Base-by-base conservation (phyloP, 1,284 basidiomycete species). In the Veloporphyrellus conicus region DNA sequence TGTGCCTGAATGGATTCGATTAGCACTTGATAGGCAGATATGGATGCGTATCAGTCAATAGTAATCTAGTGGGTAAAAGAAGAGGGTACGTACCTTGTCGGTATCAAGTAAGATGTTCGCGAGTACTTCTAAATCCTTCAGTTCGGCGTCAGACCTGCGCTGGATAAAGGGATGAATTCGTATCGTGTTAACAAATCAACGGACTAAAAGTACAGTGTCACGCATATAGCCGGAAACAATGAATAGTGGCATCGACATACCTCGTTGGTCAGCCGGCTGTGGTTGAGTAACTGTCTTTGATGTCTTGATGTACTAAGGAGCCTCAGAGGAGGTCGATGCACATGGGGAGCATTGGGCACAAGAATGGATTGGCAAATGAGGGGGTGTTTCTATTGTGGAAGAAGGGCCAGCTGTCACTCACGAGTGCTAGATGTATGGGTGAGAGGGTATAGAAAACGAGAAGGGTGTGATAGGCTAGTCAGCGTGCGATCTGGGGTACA, bases 341-440 rank as follows among this genome's bases (percentile, higher is more conserved):
- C 0, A 32, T 0, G 1, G 62, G 62, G 3, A 64, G 57, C 64
- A 64, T 67, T 1, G 62, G 62, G 66, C 62, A 64, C 5, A 52
- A 58, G 48, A 64, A 64, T 0, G 62, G 62, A 29, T 65, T 68
- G 1, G 66, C 62, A n/a, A 67, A 66, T 20, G 66, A 45, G 14
- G 66, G 61, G 1, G 62, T 54, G 62, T 37, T 64, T 64, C 62
- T 66, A 64, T 27, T 46, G 41, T 29, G 62, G 50, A 64, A 64
- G 48, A 68, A 64, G 7, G 50, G 62, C 9, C 68, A 28, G 36
- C 45, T 53, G 9, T 58, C 57, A 1, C 49, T 62, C 22, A 53
- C 58, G 22, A 35, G 38, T 2, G 59, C 62, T 64, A 40, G 3
- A 3, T 8, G 22, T 31, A 31, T 11, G n/a, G 20, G 31, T 25